These are phyloP conservation scores for Ceratonia siliqua DNA, from an alignment of 306 rosid genomes.

Conservation along the genomic window DNA sequence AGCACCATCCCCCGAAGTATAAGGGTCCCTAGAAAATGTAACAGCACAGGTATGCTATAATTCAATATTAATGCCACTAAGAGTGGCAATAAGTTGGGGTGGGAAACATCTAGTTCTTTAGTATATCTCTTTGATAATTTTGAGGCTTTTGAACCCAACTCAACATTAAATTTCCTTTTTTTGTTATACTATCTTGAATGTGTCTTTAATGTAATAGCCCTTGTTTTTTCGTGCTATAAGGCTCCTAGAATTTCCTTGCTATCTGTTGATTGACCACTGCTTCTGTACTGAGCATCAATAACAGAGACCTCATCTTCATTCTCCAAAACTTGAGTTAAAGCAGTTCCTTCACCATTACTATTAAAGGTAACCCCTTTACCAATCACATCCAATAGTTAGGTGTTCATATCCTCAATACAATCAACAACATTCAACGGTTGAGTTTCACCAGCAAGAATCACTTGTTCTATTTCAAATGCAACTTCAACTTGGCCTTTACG, in stretches of 20 bases:
- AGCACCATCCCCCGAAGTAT: slow-evolving; percentile 90
- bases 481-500: too few relatives aligned
- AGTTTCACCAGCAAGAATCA: slow-evolving; percentile 59
- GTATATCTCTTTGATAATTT: too few relatives aligned
- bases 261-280: slow-evolving; percentile 21
- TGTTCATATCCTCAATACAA: slow-evolving; percentile 31
- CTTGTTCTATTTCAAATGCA: slow-evolving; percentile 44
- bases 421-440: slow-evolving; percentile 51
- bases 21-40: slow-evolving; percentile 84
- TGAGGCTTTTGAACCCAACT: too few relatives aligned
- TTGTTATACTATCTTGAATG: too few relatives aligned
- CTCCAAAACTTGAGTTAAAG: slow-evolving; percentile 56
- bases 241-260: slow-evolving; percentile 28
- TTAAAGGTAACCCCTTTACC: slow-evolving; percentile 34
- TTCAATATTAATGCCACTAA: slow-evolving; percentile 72
- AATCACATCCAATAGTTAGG: slow-evolving; percentile 51
- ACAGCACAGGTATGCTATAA: slow-evolving; percentile 87
- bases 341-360: slow-evolving; percentile 41
- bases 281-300: slow-evolving; percentile 32
- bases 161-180: too few relatives aligned
- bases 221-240: too few relatives aligned
- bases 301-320: slow-evolving; percentile 34
- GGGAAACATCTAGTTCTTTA: slow-evolving; percentile 82
- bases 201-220: too few relatives aligned
- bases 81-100: slow-evolving; percentile 72